Evolutionary conservation across 2,329 filamentous ascomycete species (phyloP).

Genomic region (Pseudomassariella vexata): DNA sequence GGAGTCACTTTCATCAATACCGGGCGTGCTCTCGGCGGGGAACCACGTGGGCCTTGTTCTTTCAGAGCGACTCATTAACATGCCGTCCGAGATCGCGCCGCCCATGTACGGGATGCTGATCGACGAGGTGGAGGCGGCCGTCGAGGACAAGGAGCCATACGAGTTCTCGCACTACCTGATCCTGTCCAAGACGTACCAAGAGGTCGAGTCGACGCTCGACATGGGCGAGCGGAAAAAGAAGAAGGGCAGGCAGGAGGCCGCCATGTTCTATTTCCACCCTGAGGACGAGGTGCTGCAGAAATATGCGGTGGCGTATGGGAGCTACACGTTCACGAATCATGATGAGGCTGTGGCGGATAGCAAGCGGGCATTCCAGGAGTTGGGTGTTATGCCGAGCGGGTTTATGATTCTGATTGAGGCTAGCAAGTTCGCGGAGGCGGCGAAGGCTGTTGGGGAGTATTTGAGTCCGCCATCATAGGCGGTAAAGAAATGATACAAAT

Average conservation of each 20-base stretch:
- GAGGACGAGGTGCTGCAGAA: constrained; percentile 87
- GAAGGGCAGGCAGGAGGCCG: constrained; percentile 56
- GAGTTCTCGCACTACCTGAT: constrained; percentile 90
- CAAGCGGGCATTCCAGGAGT: constrained; percentile 89
- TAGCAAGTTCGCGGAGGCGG: constrained; percentile 66
- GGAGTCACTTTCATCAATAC: constrained; percentile 49
- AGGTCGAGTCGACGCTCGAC: constrained; percentile 77
- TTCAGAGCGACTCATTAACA: constrained; percentile 93
- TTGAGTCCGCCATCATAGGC: constrained; percentile 44
- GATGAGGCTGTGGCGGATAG: constrained; percentile 81
- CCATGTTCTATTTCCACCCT: constrained; percentile 86
- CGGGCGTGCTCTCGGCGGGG: constrained; percentile 49
- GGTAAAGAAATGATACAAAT: constrained; percentile 13
- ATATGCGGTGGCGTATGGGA: constrained; percentile 64
- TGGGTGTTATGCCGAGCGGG: constrained; percentile 79
- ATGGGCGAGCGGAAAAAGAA: constrained; percentile 61
- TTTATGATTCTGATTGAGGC: constrained; percentile 84
- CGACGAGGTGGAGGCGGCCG: constrained; percentile 82
- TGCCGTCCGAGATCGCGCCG: constrained; percentile 86
- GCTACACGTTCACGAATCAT: constrained; percentile 74
- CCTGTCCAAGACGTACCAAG: constrained; percentile 85
- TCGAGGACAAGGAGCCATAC: constrained; percentile 89
- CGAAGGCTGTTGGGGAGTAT: constrained; percentile 72
- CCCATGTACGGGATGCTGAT: constrained; percentile 93
- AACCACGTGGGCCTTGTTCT: constrained; percentile 76